Percentiles rank a stretch among this genome's conserved stretches.
Evolutionary conservation across 257 asterid species (phyloP).

Genomic region (Anisodus tanguticus): DNA sequence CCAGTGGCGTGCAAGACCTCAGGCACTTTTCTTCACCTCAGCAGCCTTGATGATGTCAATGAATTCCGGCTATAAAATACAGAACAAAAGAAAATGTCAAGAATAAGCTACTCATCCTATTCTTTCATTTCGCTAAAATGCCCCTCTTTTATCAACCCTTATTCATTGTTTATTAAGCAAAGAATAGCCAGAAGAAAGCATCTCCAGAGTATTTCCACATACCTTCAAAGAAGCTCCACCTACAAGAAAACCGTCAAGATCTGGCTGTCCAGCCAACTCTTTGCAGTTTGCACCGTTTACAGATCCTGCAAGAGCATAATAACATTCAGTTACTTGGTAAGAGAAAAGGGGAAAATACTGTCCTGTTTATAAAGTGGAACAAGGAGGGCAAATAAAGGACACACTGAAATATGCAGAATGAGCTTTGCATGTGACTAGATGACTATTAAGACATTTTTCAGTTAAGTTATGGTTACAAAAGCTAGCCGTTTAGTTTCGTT

Average conservation of each 20-base stretch:
- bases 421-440: neutral
- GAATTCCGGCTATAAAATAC: slow-evolving; percentile 69
- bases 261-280: slow-evolving; percentile 73
- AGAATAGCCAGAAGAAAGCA: neutral
- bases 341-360: neutral
- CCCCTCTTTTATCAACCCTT: neutral
- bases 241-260: slow-evolving; percentile 82
- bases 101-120: neutral
- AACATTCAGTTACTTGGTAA: neutral
- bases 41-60: slow-evolving; percentile 89
- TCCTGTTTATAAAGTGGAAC: neutral
- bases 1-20: neutral
- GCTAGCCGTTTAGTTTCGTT: too few relatives aligned
- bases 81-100: neutral
- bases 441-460: neutral
- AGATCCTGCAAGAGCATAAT: slow-evolving; percentile 55
- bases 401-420: neutral
- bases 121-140: neutral
- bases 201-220: neutral
- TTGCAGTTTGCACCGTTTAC: slow-evolving; percentile 87
- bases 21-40: slow-evolving; percentile 75
- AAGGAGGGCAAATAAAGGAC: neutral
- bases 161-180: neutral
- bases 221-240: slow-evolving; percentile 96
- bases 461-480: slow-evolving; percentile 15